These are phyloP conservation scores for Metschnikowia continentalis DNA, from an alignment of 805 yeast species.

Conservation along the genomic window DNA sequence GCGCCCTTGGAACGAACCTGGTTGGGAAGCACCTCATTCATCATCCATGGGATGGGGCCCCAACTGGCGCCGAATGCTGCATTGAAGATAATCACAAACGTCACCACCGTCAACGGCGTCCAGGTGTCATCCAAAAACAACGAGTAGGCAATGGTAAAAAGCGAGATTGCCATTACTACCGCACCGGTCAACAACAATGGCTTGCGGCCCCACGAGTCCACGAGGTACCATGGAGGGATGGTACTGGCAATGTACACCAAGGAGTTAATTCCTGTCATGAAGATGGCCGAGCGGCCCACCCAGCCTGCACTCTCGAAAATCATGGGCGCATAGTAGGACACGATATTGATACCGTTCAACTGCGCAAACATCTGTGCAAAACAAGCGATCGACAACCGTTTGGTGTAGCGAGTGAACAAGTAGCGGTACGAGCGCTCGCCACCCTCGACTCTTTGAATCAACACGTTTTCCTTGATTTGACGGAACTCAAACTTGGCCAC, in stretches of 20 bases:
- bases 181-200: constrained; percentile 82
- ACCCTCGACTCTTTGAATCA: constrained; percentile 76
- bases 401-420: constrained; percentile 72
- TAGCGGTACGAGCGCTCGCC: constrained; percentile 65
- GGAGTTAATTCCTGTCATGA: constrained; percentile 78
- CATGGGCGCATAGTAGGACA: constrained; percentile 88
- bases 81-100: constrained; percentile 73
- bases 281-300: constrained; percentile 80
- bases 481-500: constrained; percentile 69
- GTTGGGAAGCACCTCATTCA: constrained; percentile 82
- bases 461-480: constrained; percentile 75
- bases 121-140: constrained; percentile 29
- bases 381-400: constrained; percentile 82
- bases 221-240: constrained; percentile 86
- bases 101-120: constrained; percentile 71
- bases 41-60: constrained; percentile 96
- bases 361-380: constrained; percentile 91
- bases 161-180: constrained; percentile 68
- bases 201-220: constrained; percentile 88
- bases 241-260: constrained; percentile 49
- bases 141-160: constrained; percentile 60
- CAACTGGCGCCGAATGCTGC: constrained; percentile 85
- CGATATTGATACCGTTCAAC: constrained; percentile 87
- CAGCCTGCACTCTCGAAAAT: constrained; percentile 96
- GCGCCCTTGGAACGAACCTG: constrained; percentile 87